Base-by-base conservation (phyloP, 805 yeast genomes). In the Lachancea waltii region DNA sequence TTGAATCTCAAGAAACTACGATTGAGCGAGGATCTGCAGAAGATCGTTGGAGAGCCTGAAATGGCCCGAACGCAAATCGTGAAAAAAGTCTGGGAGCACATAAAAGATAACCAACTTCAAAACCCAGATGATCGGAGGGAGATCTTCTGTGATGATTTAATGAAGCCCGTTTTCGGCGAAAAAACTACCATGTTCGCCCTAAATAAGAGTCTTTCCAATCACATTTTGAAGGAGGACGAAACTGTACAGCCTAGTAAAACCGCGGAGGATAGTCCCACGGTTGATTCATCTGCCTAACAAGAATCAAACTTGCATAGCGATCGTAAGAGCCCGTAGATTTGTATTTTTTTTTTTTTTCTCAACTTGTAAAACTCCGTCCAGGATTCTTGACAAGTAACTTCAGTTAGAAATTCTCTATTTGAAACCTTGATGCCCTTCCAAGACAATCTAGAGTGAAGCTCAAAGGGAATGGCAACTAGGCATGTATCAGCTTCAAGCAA, bases 1-100 rank as follows among this genome's bases (percentile, higher is more conserved):
- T 58, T 58, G 5, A 51, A 56, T 37, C 51, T 59, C 32, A 64
- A 70, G 30, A 64, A 66, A 26, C 74, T 72, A 14, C 54, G 69
- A 58, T 55, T 82, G 17, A 74, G 82, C 21, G 65, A 71, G 2
- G 70, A 69, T 26, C 64, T 85, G 22, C 65, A 68, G 35, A 66
- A 54, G 3, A 55, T 85, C 11, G 53, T 84, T 7, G 74, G 72
- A 1, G 63, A 50, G 14, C 40, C 54, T 1, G 67, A 61, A 38
- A 51, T 75, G 30, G 69, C 89, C 3, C 63, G 95, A 47, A 78
- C 90, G 0, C 80, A 80, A 53, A 78, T 81, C 13, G 87, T 82
- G 7, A 81, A 81, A 44, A 59, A 59, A 32, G 55, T 83, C 4
- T 84, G 94, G 94, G 71, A 67, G 10, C 75, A 85, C 56, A 81